phyloP scores from a whole-genome alignment of 2,329 filamentous ascomycete species.

The Ascocoryne sarcoides region DNA sequence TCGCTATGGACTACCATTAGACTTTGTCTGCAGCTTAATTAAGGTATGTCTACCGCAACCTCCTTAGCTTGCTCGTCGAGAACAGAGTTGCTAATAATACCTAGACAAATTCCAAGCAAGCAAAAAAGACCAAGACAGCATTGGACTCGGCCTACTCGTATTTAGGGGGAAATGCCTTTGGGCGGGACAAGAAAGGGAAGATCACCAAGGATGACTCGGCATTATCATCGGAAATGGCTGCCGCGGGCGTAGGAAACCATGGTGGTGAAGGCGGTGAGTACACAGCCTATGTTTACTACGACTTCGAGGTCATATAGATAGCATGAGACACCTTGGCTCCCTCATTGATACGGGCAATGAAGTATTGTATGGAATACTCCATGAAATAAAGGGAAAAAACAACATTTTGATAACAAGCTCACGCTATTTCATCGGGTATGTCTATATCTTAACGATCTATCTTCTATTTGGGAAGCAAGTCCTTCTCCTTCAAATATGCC shows the following conservation, averaged over 20 bases:
- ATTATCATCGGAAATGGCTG: constrained; percentile 74
- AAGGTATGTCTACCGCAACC: constrained; percentile 50
- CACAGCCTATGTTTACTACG: constrained; percentile 94
- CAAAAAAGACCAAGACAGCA: constrained; percentile 68
- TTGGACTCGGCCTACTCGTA: constrained; percentile 84
- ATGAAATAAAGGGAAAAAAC: constrained; percentile 5
- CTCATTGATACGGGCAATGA: constrained; percentile 16
- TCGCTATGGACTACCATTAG: constrained; percentile 83
- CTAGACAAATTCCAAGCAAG: constrained; percentile 74
- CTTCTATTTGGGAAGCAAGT: constrained; percentile 37
- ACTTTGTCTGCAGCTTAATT: constrained; percentile 77
- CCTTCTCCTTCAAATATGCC: constrained; percentile 65
- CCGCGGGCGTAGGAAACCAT: constrained; percentile 52
- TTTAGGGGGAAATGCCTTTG: constrained; percentile 88
- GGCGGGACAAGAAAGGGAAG: constrained; percentile 85
- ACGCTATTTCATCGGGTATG: constrained; percentile 1
- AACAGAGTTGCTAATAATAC: constrained; percentile 15
- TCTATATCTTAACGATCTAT: constrained; percentile 5
- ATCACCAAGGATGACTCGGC: constrained; percentile 82
- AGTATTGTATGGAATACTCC: constrained; percentile 14
- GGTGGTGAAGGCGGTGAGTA: constrained; percentile 74
- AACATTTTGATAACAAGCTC: neutral
- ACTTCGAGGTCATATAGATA: constrained; percentile 61
- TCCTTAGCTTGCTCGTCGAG: neutral
- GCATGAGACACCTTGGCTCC: constrained; percentile 4